Evolutionary conservation across 768 basidiomycete genomes (phyloP), one percentile per base, ranked within the genome.

Genomic region (Mrakia blollopis): DNA sequence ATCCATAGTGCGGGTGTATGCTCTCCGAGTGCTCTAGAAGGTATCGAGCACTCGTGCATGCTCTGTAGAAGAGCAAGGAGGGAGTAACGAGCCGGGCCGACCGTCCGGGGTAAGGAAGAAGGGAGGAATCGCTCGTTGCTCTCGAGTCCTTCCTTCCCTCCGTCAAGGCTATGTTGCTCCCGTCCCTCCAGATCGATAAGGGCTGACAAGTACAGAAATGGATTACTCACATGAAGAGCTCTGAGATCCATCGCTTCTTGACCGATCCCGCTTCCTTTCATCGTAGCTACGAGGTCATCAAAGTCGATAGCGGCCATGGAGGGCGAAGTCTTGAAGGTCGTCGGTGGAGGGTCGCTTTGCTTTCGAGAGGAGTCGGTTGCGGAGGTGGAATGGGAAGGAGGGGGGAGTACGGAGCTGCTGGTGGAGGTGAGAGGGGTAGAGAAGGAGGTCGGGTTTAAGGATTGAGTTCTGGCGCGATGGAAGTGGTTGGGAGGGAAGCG

Each of bases 221-320:
- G 11, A 54, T 0, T 21, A 68, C 76, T 60, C 44, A 77, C 76
- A 47, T 77, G 76, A 37, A 77, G 76, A 11, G 76, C 76, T 60
- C 69, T 57, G 16, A 77, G 71, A 37, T 77, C 76, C 70, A 72
- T 72, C 0, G 70, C 70, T 47, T 77, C 76, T 44, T 77, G 76
- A 21, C 76, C 76, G 44, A 77, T 77, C 30, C 76, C 72, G n/a
- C 70, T 72, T 16, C 71, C 72, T 25, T 77, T 77, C 61, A 77
- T 71, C 35, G 69, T 77, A 11, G 76, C 70, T 61, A 77, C 71
- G 61, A 77, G 76, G 72, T 77, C 76, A 71, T 77, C 76, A 67
- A 77, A 77, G 62, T 77, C 76, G 9, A 77, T 63, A 3, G 76
- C 76, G 47, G 70, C 70, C 76, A 72, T 77, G 54, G 57, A 21